phyloP scores from a whole-genome alignment of 1,139 yeast genomes.

The Suhomyces choctaworum region DNA sequence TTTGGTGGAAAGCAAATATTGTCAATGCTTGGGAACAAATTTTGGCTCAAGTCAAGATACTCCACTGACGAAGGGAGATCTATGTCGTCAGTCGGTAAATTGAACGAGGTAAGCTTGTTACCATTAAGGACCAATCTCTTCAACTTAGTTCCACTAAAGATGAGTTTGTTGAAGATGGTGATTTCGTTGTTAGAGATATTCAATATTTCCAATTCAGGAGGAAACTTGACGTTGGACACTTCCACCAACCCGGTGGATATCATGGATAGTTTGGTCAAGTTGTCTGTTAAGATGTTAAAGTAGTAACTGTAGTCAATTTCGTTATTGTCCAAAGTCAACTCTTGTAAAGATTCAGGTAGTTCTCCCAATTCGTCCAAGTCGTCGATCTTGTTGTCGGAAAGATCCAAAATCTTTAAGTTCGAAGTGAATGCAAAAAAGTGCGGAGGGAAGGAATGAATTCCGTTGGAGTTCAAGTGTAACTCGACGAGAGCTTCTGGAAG shows the following conservation, averaged over 20 bases:
- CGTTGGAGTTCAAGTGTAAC: constrained; percentile 20
- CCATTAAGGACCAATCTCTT: constrained; percentile 17
- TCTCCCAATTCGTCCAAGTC: constrained; percentile 29
- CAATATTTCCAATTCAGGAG: constrained; percentile 18
- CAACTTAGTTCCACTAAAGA: constrained; percentile 16
- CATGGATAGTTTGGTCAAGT: constrained; percentile 23
- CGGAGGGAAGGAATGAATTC: constrained; percentile 17
- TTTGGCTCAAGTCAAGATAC: constrained; percentile 18
- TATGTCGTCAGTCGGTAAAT: constrained; percentile 7
- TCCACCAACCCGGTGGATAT: constrained; percentile 23
- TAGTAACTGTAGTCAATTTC: constrained; percentile 26
- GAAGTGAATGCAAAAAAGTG: constrained; percentile 16
- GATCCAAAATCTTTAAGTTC: constrained; percentile 16
- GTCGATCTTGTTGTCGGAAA: constrained; percentile 24
- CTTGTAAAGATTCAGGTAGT: constrained; percentile 21
- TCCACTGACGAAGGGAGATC: constrained; percentile 11
- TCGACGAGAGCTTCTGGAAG: constrained; percentile 18
- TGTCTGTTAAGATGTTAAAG: constrained; percentile 21
- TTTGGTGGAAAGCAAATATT: constrained; percentile 12
- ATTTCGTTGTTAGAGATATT: constrained; percentile 23
- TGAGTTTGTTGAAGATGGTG: constrained; percentile 16
- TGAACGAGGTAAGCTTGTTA: constrained; percentile 17
- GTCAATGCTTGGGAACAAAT: constrained; percentile 14
- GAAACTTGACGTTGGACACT: constrained; percentile 20
- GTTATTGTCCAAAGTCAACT: constrained; percentile 24